Conservation (phyloP, 1,139 yeast genomes). For the Lodderomyces oxycetoniae region DNA sequence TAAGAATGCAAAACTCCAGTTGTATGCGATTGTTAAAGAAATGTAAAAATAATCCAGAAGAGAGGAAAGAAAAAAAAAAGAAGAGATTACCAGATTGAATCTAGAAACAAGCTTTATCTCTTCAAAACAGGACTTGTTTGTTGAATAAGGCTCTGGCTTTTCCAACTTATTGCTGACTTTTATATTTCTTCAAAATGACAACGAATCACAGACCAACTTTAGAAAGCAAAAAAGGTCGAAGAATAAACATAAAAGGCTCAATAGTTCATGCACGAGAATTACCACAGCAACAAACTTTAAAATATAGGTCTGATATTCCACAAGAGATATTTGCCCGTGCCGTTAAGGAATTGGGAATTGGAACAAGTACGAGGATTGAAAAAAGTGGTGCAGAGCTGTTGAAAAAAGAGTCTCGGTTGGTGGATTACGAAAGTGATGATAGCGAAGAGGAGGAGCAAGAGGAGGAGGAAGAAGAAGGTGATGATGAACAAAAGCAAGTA, state of each 20-base stretch:
- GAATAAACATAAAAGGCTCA: slow-evolving; percentile 33
- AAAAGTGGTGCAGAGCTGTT: background rate
- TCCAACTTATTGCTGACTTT: no score
- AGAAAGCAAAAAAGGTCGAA: slow-evolving; percentile 78
- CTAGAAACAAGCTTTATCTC: no score
- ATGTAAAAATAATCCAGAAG: no score
- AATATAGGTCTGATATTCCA: slow-evolving; percentile 43
- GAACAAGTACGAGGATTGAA: background rate
- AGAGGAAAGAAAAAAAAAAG: no score
- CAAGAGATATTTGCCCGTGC: slow-evolving; percentile 17
- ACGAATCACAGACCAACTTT: slow-evolving; percentile 88
- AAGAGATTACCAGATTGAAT: no score
- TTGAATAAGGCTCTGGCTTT: no score
- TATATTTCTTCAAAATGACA: slow-evolving; percentile 8
- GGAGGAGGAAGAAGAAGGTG: slow-evolving; percentile 1
- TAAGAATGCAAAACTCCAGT: no score
- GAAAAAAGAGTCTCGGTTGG: background rate
- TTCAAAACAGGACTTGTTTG: no score
- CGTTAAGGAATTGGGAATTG: slow-evolving; percentile 19
- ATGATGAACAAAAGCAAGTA: background rate
- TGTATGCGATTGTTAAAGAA: no score
- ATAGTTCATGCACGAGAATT: slow-evolving; percentile 65
- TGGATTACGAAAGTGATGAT: background rate
- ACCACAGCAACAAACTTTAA: slow-evolving; percentile 68
- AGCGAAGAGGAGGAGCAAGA: slow-evolving; percentile 2